Base-by-base conservation (phyloP, 495 filamentous ascomycete species). In the Podospora appendiculata region DNA sequence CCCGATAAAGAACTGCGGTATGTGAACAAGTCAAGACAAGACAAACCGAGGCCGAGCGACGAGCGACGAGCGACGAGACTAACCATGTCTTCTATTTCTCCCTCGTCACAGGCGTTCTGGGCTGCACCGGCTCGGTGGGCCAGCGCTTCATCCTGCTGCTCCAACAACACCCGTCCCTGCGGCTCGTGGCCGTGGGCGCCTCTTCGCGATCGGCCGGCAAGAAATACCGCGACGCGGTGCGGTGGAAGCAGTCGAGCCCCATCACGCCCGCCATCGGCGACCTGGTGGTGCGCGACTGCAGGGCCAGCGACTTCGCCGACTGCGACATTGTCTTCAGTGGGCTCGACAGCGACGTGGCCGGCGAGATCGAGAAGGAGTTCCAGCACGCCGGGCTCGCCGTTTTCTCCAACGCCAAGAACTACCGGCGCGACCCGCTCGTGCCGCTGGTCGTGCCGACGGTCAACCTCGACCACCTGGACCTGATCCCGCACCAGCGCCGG, bases 401-500 rank as follows among this genome's bases (percentile, higher is more conserved):
- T 58, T 93, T 94, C 71, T 91, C 87, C 50, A 94, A 92, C 61
- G 87, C 89, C 6, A 93, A 93, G 75, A 92, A 92, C 78, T 85
- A 89, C 74, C 85, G 89, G 60, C 83, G 84, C 62, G 81, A 90
- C 66, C 87, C 87, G 14, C 73, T 86, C 36, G 86, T 90, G n/a
- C 89, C 89, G 4, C 79, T 94, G 56, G 82, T 94, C 48, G 87
- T 94, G 33, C 89, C 89, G 3, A 90, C 86, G 14, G 87, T 92
- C 55, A 93, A 92, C 70, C 79, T 88, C 11, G 66, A 76, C n/a
- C 88, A 93, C 66, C 72, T 93, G 58, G 76, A 82, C 63, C 69
- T 90, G 50, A 89, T 93, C 59, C 85, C 84, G 12, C 80, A 88
- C 66, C 87, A 93, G 70, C 77, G 83, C 41, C 74, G 77, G 60